Conservation (phyloP, 768 basidiomycete genomes). For the Boletus barrowsii region DNA sequence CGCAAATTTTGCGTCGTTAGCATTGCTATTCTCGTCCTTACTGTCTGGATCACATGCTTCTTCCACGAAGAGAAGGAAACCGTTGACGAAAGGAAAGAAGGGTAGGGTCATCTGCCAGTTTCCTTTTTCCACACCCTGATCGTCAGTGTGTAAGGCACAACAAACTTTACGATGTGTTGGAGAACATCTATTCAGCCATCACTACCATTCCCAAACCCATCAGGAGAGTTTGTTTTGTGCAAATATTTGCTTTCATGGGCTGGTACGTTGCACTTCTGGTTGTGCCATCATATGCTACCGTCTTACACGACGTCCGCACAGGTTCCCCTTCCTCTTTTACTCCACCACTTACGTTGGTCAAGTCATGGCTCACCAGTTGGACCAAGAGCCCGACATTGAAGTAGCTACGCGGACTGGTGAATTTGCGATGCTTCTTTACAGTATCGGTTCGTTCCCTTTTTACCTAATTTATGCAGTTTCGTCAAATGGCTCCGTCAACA, state of each 20-base stretch:
- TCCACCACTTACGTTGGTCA: slow-evolving; percentile 93
- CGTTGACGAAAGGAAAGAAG: slow-evolving; percentile 42
- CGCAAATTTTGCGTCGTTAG: slow-evolving; percentile 92
- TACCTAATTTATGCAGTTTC: not conserved
- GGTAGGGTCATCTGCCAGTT: slow-evolving; percentile 27
- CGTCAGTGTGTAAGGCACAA: slow-evolving; percentile 33
- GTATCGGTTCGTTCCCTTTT: slow-evolving; percentile 56
- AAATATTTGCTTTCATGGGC: slow-evolving; percentile 95
- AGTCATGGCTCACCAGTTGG: slow-evolving; percentile 81
- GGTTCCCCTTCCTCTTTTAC: slow-evolving; percentile 96
- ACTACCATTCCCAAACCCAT: slow-evolving; percentile 79
- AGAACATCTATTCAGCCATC: slow-evolving; percentile 74
- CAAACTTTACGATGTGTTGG: slow-evolving; percentile 66
- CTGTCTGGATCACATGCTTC: slow-evolving; percentile 87
- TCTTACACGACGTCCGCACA: slow-evolving; percentile 24
- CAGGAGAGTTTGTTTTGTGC: slow-evolving; percentile 86
- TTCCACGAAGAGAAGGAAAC: slow-evolving; percentile 79
- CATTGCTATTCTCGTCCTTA: slow-evolving; percentile 71
- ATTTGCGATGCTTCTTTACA: slow-evolving; percentile 87
- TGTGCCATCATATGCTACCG: slow-evolving; percentile 1
- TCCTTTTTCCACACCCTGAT: slow-evolving; percentile 1
- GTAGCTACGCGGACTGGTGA: slow-evolving; percentile 83
- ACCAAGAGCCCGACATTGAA: slow-evolving; percentile 74
- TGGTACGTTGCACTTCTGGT: slow-evolving; percentile 51
- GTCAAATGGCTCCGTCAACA: slow-evolving; percentile 28